phyloP scores from a whole-genome alignment of 352 stramenopile genomes.

The Pythium biforme region DNA sequence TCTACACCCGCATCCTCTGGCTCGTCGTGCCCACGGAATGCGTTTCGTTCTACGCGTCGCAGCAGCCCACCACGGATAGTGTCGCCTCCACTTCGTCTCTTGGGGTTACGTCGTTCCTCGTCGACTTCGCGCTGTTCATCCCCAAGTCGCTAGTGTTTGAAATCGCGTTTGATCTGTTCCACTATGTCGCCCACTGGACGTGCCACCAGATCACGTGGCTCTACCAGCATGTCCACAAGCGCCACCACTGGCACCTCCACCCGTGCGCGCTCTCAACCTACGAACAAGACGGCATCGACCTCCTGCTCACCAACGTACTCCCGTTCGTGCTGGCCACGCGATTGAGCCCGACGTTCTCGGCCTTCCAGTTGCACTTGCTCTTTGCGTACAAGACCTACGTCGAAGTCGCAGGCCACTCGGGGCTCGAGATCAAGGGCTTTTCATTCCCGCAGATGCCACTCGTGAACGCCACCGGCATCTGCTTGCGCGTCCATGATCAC shows the following conservation, averaged over 20 bases:
- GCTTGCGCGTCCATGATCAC: conserved; percentile 65
- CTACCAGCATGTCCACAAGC: conserved; percentile 82
- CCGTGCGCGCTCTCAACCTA: conserved; percentile 82
- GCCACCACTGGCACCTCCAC: conserved; percentile 75
- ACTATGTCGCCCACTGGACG: conserved; percentile 74
- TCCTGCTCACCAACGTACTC: conserved; percentile 76
- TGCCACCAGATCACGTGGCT: conserved; percentile 69
- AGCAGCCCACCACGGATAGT: conserved; percentile 17
- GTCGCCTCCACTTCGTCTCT: not conserved
- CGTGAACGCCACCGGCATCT: conserved; percentile 50
- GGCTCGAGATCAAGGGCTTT: conserved; percentile 79
- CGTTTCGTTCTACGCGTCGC: conserved; percentile 50
- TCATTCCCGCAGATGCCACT: conserved; percentile 86
- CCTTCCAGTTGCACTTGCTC: conserved; percentile 67
- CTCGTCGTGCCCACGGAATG: conserved; percentile 74
- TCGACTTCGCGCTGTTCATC: conserved; percentile 64
- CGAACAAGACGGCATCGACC: conserved; percentile 74
- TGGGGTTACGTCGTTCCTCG: conserved; percentile 27
- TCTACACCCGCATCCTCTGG: conserved; percentile 64
- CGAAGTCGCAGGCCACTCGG: conserved; percentile 81
- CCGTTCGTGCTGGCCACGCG: conserved; percentile 56
- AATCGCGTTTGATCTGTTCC: conserved; percentile 84
- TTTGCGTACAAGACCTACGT: conserved; percentile 91
- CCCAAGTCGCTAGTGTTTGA: conserved; percentile 86
- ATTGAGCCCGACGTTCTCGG: conserved; percentile 46